Evolutionary conservation across 805 yeast genomes (phyloP), one percentile per base, ranked within the genome.

Genomic region (Yarrowia sp.): DNA sequence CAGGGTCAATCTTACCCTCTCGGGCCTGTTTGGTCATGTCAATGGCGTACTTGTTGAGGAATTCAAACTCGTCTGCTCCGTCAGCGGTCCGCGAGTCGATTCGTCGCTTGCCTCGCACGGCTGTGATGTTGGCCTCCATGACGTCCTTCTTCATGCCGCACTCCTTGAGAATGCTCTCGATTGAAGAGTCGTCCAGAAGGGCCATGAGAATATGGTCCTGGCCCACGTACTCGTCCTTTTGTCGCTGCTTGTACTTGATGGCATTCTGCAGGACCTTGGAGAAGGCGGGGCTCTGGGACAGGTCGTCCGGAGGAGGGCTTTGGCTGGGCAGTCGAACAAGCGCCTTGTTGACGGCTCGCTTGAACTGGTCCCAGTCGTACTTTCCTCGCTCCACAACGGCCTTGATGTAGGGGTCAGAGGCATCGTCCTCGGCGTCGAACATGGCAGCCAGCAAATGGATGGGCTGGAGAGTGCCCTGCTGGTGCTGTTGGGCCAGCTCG

Each of bases 71-170:
- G 62, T 88, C 85, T 14, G 93, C 89, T 5, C 98, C 87, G 74
- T 93, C 99, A 3, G 99, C 98, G 69, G 86, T 88, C 73, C 97
- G 85, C 1, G 97, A 88, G 73, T 95, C 99, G 68, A 95, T 95
- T 75, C 92, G 84, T 74, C 90, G 92, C 73, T 83, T 87, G 32
- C 98, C 99, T 76, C 99, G 88, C 65, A 95, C 81, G 68, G 84
- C 86, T 41, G 87, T 79, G 19, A 92, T 85, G 71, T 92, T 96
- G 59, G 85, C 85, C 74, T 89, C 90, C 51, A 95, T 76, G 1
- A 89, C 83, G 65, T 89, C 92, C 14, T 82, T 75, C 41, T 87
- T 88, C 33, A 93, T 81, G 33, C 82, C 79, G 44, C 84, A 82
- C 68, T 89, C 95, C 72, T 90, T 89, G 70, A 93, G 83, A 12